Evolutionary conservation across 352 stramenopile species (phyloP).

Genomic region (Phytopythium cucurbitacearum): DNA sequence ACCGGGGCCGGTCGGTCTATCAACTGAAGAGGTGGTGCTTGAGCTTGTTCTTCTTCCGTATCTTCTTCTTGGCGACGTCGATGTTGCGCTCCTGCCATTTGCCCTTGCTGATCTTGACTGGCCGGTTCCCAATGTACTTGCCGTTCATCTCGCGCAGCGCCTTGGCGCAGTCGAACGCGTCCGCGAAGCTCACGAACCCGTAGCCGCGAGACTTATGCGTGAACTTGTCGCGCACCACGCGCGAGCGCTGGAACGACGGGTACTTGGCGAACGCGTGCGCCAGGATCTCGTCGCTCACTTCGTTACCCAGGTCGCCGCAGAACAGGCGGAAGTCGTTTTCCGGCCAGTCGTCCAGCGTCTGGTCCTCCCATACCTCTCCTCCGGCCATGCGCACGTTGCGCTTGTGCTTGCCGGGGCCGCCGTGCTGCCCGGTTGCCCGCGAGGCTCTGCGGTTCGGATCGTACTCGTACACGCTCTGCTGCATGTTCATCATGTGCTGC

Average conservation of each 20-base stretch:
- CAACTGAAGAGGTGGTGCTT: constrained; percentile 78
- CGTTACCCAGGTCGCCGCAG: constrained; percentile 92
- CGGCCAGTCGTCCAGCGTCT: constrained; percentile 92
- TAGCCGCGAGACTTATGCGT: constrained; percentile 91
- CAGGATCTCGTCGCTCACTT: constrained; percentile 88
- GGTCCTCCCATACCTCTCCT: constrained; percentile 91
- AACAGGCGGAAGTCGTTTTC: constrained; percentile 97
- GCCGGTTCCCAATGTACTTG: constrained; percentile 93
- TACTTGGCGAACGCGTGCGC: constrained; percentile 73
- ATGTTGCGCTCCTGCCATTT: constrained; percentile 95
- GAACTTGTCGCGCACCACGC: constrained; percentile 79
- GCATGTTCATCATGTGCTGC: constrained; percentile 75
- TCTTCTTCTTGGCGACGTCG: constrained; percentile 87
- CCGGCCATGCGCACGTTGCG: constrained; percentile 61
- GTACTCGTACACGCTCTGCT: constrained; percentile 86
- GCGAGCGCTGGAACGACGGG: constrained; percentile 72
- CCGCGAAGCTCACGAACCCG: constrained; percentile 93
- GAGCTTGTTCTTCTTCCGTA: constrained; percentile 75
- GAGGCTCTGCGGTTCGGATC: constrained; percentile 39
- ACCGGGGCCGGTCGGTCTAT: not conserved
- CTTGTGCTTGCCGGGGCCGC: constrained; percentile 26
- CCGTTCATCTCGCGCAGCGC: constrained; percentile 96
- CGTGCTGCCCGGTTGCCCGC: constrained; percentile 1
- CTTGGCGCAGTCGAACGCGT: constrained; percentile 93
- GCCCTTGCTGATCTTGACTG: constrained; percentile 93